phyloP scores from a whole-genome alignment of 2,329 filamentous ascomycete genomes.

The Stromatinia cepivora region DNA sequence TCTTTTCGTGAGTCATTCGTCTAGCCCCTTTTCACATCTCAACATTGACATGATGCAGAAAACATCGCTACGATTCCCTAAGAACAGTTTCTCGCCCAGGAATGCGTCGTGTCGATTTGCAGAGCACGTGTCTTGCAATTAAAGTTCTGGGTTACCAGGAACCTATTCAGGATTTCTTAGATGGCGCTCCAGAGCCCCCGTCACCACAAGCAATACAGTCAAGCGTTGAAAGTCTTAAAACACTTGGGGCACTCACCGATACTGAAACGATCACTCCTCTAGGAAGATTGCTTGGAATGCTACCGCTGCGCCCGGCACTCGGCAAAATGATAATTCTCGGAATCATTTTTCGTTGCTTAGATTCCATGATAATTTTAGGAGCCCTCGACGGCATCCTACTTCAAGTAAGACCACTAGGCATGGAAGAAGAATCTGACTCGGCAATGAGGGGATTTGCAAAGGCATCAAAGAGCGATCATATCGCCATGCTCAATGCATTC shows the following conservation, averaged over 20 bases:
- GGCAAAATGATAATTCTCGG: slow-evolving; percentile 94
- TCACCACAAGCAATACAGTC: slow-evolving; percentile 78
- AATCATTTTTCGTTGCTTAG: slow-evolving; percentile 85
- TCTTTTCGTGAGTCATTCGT: slow-evolving; percentile 71
- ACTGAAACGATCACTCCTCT: slow-evolving; percentile 78
- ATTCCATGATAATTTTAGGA: slow-evolving; percentile 82
- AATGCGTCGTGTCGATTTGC: slow-evolving; percentile 84
- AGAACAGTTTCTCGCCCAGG: slow-evolving; percentile 79
- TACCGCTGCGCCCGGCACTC: slow-evolving; percentile 85
- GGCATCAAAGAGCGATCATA: slow-evolving; percentile 48
- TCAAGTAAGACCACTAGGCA: slow-evolving; percentile 82
- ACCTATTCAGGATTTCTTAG: slow-evolving; percentile 75
- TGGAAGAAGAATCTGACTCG: slow-evolving; percentile 67
- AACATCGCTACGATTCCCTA: slow-evolving; percentile 76
- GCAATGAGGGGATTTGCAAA: slow-evolving; percentile 70
- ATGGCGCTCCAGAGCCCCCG: slow-evolving; percentile 82
- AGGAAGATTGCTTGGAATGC: slow-evolving; percentile 82
- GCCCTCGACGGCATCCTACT: slow-evolving; percentile 82
- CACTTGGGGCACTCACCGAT: slow-evolving; percentile 84
- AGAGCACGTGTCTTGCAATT: slow-evolving; percentile 88
- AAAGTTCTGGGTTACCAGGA: slow-evolving; percentile 88
- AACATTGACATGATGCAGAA: slow-evolving; percentile 12
- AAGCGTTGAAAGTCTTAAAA: slow-evolving; percentile 72
- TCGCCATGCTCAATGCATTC: slow-evolving; percentile 48
- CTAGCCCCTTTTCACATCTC: not conserved